Conservation (phyloP, 495 filamentous ascomycete genomes). For the Daldinia bambusicola region DNA sequence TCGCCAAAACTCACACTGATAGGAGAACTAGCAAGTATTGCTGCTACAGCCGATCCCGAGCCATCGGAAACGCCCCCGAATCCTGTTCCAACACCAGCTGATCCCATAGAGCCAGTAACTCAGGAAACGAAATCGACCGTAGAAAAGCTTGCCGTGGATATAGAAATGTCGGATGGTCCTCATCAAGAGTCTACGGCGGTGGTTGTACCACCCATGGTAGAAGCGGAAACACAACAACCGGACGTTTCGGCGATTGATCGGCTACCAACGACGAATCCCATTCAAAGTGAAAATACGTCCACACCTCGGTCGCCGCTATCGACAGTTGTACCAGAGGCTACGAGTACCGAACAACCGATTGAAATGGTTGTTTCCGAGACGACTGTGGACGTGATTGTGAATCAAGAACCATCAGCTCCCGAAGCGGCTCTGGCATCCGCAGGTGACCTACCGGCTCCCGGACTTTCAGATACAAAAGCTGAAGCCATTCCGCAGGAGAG, state of each 20-base stretch:
- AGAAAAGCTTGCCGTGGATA: constrained; percentile 14
- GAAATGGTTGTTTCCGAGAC: constrained; percentile 7
- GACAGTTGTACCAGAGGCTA: background rate
- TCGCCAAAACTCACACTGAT: constrained; percentile 13
- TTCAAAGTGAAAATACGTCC: constrained; percentile 6
- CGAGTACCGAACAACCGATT: background rate
- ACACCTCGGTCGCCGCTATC: constrained; percentile 2
- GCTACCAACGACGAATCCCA: background rate
- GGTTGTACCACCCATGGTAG: background rate
- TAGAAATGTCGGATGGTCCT: constrained; percentile 32
- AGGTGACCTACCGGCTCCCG: background rate
- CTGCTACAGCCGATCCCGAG: background rate
- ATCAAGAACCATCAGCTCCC: constrained; percentile 3
- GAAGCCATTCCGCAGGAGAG: constrained; percentile 6
- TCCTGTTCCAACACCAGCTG: background rate
- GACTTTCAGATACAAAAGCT: constrained; percentile 15
- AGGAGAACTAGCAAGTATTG: constrained; percentile 16
- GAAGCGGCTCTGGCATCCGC: background rate
- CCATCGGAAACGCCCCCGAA: constrained; percentile 3
- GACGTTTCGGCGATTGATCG: background rate
- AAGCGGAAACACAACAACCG: constrained; percentile 7
- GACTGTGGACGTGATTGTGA: background rate
- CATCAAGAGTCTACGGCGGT: background rate
- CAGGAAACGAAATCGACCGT: background rate
- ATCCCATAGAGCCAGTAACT: background rate